phyloP scores from a whole-genome alignment of 1,139 yeast species.

The Diutina mesorugosa region DNA sequence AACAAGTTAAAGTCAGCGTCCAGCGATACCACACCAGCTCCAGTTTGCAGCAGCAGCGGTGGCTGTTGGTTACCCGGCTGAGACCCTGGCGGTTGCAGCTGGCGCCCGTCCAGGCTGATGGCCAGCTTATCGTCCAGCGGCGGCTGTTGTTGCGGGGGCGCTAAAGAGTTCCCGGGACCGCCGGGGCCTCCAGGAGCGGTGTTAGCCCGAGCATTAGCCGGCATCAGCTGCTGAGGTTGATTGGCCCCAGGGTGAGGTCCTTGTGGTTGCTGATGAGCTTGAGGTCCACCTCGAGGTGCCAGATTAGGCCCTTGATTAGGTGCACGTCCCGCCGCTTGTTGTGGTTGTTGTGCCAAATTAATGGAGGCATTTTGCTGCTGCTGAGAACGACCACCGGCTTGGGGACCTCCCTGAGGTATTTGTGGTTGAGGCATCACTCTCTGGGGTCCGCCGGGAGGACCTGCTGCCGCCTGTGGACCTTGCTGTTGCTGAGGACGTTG shows the following conservation, averaged over 20 bases:
- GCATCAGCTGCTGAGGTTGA: neutral
- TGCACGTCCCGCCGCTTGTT: neutral
- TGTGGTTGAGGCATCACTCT: neutral
- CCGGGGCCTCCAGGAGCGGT: neutral
- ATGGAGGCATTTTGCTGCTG: neutral
- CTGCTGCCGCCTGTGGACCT: conserved; percentile 3
- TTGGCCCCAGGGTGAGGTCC: neutral
- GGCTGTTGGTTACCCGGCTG: neutral
- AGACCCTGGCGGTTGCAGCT: neutral
- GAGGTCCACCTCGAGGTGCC: neutral
- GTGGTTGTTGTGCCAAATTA: neutral
- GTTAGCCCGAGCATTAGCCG: neutral
- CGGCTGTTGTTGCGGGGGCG: neutral
- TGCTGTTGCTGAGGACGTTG: neutral
- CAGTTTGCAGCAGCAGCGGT: neutral
- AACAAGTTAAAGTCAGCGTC: neutral
- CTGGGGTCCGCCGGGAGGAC: conserved; percentile 2
- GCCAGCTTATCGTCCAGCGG: neutral
- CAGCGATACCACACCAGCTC: neutral
- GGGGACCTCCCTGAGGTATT: neutral
- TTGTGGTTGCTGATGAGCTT: neutral
- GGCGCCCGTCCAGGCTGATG: neutral
- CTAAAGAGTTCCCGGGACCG: neutral
- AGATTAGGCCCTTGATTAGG: neutral
- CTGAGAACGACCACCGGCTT: neutral